A percentile compares a stretch with the other conserved stretches of the same genome.
phyloP scores from a whole-genome alignment of 1,139 yeast species.

The Kodamaea alishanica region DNA sequence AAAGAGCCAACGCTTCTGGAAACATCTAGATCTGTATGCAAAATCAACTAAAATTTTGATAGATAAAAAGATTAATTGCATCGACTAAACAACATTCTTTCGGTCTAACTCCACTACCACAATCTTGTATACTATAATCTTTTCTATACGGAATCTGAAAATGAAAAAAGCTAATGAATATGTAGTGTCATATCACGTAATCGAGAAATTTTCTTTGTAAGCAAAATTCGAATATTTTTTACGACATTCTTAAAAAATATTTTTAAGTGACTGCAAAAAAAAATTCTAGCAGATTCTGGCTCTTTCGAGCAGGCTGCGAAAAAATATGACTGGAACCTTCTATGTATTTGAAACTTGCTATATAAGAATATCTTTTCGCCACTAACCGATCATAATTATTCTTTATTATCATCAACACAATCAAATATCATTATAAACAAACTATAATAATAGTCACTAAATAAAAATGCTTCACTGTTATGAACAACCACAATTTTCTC shows the following conservation, averaged over 20 bases:
- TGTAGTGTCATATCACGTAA: no score
- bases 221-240: background rate
- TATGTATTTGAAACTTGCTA: background rate
- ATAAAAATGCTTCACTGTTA: conserved; percentile 9
- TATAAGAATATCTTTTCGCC: background rate
- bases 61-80: conserved; percentile 1
- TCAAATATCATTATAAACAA: background rate
- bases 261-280: conserved; percentile 1
- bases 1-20: conserved; percentile 45
- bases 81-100: background rate
- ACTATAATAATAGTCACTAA: background rate
- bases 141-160: conserved; percentile 1
- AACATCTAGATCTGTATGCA: conserved; percentile 9
- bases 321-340: conserved; percentile 9
- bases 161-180: background rate
- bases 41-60: conserved; percentile 1
- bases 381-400: no score
- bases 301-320: conserved; percentile 6
- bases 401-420: background rate
- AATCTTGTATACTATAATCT: no score
- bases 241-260: background rate
- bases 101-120: background rate
- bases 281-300: conserved; percentile 11
- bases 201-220: background rate
- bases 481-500: conserved; percentile 3